These are phyloP conservation scores for Cucurbita maxima DNA, from an alignment of 306 rosid species.

Conservation along the genomic window DNA sequence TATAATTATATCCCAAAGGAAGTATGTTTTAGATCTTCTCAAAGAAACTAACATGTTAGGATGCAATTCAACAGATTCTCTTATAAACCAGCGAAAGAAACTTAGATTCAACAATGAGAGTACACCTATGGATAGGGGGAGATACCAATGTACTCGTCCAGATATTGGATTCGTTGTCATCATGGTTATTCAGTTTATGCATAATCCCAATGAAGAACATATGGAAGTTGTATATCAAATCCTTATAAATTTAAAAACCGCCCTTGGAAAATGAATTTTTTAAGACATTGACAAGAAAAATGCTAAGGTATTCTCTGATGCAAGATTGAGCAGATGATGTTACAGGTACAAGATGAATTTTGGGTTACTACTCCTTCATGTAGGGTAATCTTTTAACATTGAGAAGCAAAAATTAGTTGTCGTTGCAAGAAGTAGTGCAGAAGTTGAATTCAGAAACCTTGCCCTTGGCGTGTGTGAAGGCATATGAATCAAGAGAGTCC, in stretches of 20 bases:
- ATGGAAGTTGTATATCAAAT: background rate
- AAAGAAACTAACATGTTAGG: background rate
- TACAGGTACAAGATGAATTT: background rate
- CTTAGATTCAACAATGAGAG: background rate
- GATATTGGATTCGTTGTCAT: background rate
- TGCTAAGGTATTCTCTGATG: background rate
- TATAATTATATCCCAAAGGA: background rate
- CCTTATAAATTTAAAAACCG: background rate
- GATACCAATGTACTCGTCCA: background rate
- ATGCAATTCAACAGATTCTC: background rate
- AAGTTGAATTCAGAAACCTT: background rate
- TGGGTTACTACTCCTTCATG: background rate
- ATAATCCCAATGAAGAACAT: background rate
- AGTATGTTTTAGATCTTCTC: background rate
- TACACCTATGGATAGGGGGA: background rate
- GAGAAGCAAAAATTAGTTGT: background rate
- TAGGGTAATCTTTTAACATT: background rate
- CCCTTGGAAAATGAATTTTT: background rate
- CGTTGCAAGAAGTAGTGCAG: background rate
- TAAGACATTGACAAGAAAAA: background rate
- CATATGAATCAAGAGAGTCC: background rate
- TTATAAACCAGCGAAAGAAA: background rate
- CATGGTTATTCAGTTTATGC: background rate
- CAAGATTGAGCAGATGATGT: background rate
- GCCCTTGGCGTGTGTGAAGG: background rate